Evolutionary conservation across 192 early-diverging fungal genomes (phyloP).

Genomic region (Backusella macrospora): DNA sequence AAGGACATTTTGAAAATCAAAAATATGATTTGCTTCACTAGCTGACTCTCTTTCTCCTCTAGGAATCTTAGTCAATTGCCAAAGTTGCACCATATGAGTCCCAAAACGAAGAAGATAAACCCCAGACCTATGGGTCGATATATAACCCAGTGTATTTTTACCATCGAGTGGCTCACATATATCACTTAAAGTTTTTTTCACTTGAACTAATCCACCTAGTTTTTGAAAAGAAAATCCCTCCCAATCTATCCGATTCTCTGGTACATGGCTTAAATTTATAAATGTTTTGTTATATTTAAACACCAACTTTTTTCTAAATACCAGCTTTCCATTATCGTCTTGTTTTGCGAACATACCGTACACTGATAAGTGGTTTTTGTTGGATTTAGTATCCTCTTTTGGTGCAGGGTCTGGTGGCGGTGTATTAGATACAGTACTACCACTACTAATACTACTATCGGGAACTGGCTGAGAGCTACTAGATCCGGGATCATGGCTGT

Average conservation of each 20-base stretch:
- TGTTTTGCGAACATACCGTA: neutral
- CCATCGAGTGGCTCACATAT: neutral
- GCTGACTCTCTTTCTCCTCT: neutral
- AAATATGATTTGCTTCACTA: no score
- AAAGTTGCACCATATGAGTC: neutral
- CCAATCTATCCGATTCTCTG: neutral
- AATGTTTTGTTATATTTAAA: neutral
- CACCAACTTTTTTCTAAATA: neutral
- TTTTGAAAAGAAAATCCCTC: neutral
- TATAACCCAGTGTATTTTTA: neutral
- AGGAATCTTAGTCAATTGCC: neutral
- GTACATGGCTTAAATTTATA: neutral
- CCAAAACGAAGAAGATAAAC: neutral
- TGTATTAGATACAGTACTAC: neutral
- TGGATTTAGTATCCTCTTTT: neutral
- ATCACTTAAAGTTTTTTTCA: neutral
- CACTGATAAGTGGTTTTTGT: neutral
- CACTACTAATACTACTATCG: no score
- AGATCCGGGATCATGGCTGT: no score
- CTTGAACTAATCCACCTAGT: neutral
- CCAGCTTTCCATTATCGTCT: neutral
- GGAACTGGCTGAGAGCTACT: no score
- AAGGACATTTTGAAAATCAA: neutral
- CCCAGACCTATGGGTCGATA: neutral
- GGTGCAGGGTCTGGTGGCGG: neutral